Conservation (phyloP, 352 stramenopile genomes). For the Globisporangium alternatum region DNA sequence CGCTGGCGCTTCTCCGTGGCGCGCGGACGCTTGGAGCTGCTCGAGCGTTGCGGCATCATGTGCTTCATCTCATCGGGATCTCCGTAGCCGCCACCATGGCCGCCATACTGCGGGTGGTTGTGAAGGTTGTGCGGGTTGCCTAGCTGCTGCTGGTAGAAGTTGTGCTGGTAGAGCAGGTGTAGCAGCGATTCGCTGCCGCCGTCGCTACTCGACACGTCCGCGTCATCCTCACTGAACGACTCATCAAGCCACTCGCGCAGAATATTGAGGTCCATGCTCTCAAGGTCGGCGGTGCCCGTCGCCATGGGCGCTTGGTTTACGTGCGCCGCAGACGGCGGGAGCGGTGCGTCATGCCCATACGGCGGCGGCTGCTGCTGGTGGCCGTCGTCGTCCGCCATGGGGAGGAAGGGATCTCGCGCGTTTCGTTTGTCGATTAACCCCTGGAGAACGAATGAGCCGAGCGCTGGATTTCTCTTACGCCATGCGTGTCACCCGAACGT, state of each 20-base stretch:
- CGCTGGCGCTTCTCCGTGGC: not conserved
- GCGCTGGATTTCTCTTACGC: constrained; percentile 7
- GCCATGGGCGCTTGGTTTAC: not conserved
- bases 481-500: constrained; percentile 4
- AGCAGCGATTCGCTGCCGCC: constrained; percentile 12
- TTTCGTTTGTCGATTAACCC: not conserved
- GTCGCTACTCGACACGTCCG: constrained; percentile 10
- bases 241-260: constrained; percentile 18
- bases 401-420: not conserved
- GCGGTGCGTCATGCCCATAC: not conserved
- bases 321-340: not conserved
- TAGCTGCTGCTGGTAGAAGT: not conserved
- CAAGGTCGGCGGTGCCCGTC: constrained; percentile 8
- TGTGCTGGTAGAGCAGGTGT: constrained; percentile 12
- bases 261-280: constrained; percentile 19
- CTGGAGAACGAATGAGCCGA: not conserved
- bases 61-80: not conserved
- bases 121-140: not conserved
- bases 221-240: constrained; percentile 17
- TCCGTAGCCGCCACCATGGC: not conserved
- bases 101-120: not conserved
- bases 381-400: not conserved
- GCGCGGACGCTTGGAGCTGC: constrained; percentile 5
- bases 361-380: not conserved
- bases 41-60: not conserved